Conservation (phyloP, 495 filamentous ascomycete species). For the Apodospora peruviana region DNA sequence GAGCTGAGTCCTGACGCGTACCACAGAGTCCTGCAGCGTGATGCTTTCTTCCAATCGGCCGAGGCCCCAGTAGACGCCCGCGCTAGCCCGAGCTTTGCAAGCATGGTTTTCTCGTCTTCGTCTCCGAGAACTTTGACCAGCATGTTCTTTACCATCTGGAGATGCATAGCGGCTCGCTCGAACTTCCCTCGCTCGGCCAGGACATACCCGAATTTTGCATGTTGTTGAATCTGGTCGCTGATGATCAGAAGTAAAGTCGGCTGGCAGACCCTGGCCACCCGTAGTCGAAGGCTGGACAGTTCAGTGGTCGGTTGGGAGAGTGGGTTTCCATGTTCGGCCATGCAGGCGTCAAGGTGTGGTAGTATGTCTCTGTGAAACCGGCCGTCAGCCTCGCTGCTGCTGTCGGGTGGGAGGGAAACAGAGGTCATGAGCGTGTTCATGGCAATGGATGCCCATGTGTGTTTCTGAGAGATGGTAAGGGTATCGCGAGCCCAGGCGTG, state of each 20-base stretch:
- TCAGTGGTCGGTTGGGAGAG: neutral
- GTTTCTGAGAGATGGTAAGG: neutral
- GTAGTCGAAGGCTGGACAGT: neutral
- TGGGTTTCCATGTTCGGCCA: slow-evolving; percentile 1
- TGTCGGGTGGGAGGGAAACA: slow-evolving; percentile 1
- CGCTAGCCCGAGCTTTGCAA: slow-evolving; percentile 4
- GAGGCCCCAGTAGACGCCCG: slow-evolving; percentile 7
- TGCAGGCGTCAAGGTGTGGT: slow-evolving; percentile 1
- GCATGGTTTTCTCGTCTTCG: slow-evolving; percentile 1
- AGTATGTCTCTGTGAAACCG: slow-evolving; percentile 5
- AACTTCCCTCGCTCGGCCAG: slow-evolving; percentile 5
- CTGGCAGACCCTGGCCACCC: neutral
- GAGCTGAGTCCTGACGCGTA: neutral
- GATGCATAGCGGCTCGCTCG: neutral
- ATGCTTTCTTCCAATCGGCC: slow-evolving; percentile 5
- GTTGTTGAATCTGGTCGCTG: neutral
- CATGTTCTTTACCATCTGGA: slow-evolving; percentile 1
- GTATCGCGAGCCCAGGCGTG: slow-evolving; percentile 5
- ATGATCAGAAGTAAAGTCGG: slow-evolving; percentile 4
- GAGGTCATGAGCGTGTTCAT: slow-evolving; percentile 1
- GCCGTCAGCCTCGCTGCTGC: slow-evolving; percentile 3
- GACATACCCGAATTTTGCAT: slow-evolving; percentile 4
- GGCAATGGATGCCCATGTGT: slow-evolving; percentile 2
- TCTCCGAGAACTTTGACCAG: neutral
- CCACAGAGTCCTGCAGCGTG: neutral